phyloP scores from a whole-genome alignment of 179 eudicot species.

The Spinacia oleracea region DNA sequence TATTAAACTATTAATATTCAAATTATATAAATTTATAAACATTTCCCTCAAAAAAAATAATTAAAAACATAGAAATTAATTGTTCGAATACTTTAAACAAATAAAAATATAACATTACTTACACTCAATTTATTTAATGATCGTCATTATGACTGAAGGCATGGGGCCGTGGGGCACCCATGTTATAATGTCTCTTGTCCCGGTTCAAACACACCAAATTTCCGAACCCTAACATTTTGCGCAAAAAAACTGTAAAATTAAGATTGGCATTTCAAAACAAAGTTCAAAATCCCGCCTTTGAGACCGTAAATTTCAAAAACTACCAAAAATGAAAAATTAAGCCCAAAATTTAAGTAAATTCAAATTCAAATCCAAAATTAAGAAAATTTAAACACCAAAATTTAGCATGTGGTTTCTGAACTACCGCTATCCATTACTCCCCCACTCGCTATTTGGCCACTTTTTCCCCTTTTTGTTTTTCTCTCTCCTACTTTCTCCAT shows the following conservation, averaged over 20 bases:
- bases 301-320: background rate
- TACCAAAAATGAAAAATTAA: background rate
- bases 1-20: too few species aligned
- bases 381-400: background rate
- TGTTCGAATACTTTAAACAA: too few species aligned
- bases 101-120: too few species aligned
- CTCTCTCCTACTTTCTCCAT: constrained; percentile 8
- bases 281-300: constrained; percentile 26
- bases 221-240: too few species aligned
- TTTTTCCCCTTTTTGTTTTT: background rate
- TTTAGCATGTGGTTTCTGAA: constrained; percentile 13
- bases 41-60: too few species aligned
- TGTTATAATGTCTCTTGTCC: background rate
- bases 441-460: background rate
- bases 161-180: too few species aligned
- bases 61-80: too few species aligned
- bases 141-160: too few species aligned
- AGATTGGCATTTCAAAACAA: constrained; percentile 1
- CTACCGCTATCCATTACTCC: constrained; percentile 10
- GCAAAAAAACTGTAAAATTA: background rate
- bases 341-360: background rate
- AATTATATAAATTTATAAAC: too few species aligned
- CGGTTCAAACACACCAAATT: background rate
- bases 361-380: background rate
- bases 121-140: too few species aligned